These are phyloP conservation scores for Paramecium caudatum DNA, from an alignment of 73 alveolate species.

Conservation along the genomic window DNA sequence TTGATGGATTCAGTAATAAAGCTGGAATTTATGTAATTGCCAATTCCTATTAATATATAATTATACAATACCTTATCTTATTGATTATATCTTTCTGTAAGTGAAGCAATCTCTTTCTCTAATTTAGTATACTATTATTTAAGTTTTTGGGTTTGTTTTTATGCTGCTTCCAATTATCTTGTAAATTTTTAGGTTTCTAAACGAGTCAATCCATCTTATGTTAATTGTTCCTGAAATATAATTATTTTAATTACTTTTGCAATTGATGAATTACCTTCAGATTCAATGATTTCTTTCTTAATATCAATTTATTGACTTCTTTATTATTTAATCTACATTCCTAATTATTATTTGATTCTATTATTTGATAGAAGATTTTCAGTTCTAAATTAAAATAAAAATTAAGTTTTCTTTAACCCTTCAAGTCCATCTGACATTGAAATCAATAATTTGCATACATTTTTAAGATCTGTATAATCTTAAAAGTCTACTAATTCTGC, in stretches of 20 bases:
- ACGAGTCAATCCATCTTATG: constrained; percentile 28
- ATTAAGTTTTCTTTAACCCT: constrained; percentile 35
- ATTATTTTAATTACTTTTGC: background rate
- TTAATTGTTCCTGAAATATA: background rate
- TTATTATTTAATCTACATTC: constrained; percentile 18
- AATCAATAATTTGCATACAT: background rate
- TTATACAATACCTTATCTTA: background rate
- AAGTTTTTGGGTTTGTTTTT: background rate
- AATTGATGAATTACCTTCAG: background rate
- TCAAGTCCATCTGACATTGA: constrained; percentile 26
- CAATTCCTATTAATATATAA: constrained; percentile 8
- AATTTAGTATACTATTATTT: constrained; percentile 1
- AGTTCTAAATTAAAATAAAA: constrained; percentile 44
- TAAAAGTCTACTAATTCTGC: background rate
- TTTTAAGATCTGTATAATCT: constrained; percentile 23
- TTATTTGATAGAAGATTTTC: constrained; percentile 56
- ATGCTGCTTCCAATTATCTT: constrained; percentile 1
- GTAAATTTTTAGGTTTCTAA: constrained; percentile 8
- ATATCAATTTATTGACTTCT: constrained; percentile 46
- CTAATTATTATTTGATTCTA: constrained; percentile 43
- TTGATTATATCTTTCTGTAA: constrained; percentile 64
- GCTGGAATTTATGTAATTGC: constrained; percentile 55
- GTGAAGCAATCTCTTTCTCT: constrained; percentile 15
- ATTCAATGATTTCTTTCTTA: background rate
- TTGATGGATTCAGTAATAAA: constrained; percentile 46